Conservation (phyloP, 2,329 filamentous ascomycete genomes). For the Nemania bipapillata region DNA sequence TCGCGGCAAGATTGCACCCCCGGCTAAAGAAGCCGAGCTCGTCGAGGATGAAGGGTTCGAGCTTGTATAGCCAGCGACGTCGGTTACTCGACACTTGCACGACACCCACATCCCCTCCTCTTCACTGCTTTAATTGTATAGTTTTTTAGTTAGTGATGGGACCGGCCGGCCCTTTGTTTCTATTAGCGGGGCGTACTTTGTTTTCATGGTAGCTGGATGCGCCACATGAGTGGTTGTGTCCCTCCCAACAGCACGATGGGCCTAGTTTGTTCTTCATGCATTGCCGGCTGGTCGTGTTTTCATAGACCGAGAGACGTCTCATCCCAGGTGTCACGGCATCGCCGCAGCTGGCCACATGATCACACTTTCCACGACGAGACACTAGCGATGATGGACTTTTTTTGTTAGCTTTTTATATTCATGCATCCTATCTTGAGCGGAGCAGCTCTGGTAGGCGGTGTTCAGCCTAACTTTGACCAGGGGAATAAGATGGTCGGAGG, state of each 20-base stretch:
- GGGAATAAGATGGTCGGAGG: slow-evolving; percentile 36
- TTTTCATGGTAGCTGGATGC: neutral
- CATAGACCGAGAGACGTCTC: slow-evolving; percentile 1
- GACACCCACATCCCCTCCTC: slow-evolving; percentile 17
- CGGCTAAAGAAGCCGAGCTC: slow-evolving; percentile 43
- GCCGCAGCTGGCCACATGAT: slow-evolving; percentile 6
- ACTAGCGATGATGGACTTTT: slow-evolving; percentile 4
- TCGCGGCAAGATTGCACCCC: slow-evolving; percentile 44
- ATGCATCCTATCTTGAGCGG: slow-evolving; percentile 42
- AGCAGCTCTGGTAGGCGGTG: slow-evolving; percentile 38
- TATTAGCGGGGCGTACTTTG: slow-evolving; percentile 23
- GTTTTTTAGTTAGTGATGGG: slow-evolving; percentile 1
- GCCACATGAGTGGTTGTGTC: slow-evolving; percentile 3
- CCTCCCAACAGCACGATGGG: neutral
- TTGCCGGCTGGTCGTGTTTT: slow-evolving; percentile 4
- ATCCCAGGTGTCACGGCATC: slow-evolving; percentile 25
- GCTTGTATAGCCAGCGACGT: slow-evolving; percentile 48
- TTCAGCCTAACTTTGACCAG: slow-evolving; percentile 46
- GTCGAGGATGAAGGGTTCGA: slow-evolving; percentile 59
- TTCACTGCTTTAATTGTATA: slow-evolving; percentile 28
- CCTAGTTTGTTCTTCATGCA: slow-evolving; percentile 9
- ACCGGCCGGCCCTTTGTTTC: slow-evolving; percentile 15
- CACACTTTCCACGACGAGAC: slow-evolving; percentile 9
- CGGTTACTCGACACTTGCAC: slow-evolving; percentile 14
- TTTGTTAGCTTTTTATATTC: slow-evolving; percentile 7